Conservation (phyloP, 2,329 filamentous ascomycete species). For the Fusarium humuli region DNA sequence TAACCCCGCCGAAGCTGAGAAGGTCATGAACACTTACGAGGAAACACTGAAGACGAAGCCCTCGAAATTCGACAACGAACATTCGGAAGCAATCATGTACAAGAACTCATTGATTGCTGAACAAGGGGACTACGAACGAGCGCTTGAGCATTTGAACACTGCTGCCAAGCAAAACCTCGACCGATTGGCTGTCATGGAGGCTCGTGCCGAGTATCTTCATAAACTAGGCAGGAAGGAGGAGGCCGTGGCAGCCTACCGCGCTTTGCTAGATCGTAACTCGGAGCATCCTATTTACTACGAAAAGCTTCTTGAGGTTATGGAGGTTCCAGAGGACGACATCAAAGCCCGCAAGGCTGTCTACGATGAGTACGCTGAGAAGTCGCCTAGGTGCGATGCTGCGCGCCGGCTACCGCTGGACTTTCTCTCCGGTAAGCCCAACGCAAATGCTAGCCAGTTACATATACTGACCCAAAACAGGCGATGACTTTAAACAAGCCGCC, state of each 20-base stretch:
- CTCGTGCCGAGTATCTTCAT: conserved; percentile 84
- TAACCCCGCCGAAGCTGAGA: conserved; percentile 86
- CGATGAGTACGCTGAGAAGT: conserved; percentile 81
- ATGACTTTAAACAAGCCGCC: conserved; percentile 82
- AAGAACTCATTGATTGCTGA: conserved; percentile 96
- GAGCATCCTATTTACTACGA: conserved; percentile 91
- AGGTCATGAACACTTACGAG: conserved; percentile 90
- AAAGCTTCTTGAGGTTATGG: conserved; percentile 76
- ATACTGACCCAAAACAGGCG: conserved; percentile 62
- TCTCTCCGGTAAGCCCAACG: conserved; percentile 69
- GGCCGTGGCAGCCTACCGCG: conserved; percentile 82
- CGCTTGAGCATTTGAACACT: conserved; percentile 85
- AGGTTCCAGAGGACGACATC: conserved; percentile 67
- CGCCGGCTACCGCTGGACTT: conserved; percentile 91
- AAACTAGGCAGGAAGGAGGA: conserved; percentile 82
- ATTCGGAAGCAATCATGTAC: conserved; percentile 94
- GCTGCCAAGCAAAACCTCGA: conserved; percentile 84
- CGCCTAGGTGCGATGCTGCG: conserved; percentile 85
- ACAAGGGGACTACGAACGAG: conserved; percentile 82
- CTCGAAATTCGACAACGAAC: conserved; percentile 83
- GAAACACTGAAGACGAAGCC: conserved; percentile 88
- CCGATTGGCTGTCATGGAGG: conserved; percentile 85
- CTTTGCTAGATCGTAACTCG: conserved; percentile 85
- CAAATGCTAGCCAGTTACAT: not conserved
- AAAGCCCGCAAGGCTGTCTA: conserved; percentile 78